phyloP scores from a whole-genome alignment of 164 flowering plant genomes.

The Houttuynia cordata region DNA sequence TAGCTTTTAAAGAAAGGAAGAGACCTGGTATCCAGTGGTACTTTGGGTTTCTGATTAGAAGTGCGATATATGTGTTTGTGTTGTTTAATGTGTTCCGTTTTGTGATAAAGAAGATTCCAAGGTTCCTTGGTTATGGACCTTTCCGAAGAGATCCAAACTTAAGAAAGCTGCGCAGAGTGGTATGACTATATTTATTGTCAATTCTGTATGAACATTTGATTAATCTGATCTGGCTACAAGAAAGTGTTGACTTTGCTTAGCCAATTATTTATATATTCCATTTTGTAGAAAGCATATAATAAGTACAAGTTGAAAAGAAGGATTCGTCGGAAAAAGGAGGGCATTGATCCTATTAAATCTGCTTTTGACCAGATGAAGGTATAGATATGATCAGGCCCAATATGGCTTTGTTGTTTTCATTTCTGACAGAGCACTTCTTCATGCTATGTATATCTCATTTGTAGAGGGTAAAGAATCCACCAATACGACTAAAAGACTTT shows the following conservation, averaged over 20 bases:
- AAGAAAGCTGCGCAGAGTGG: constrained; percentile 59
- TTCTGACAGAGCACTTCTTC: not conserved
- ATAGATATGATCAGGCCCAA: not conserved
- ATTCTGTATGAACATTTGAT: not conserved
- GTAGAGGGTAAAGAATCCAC: constrained; percentile 95
- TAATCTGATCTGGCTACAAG: not conserved
- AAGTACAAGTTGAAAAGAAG: constrained; percentile 26
- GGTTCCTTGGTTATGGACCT: constrained; percentile 67
- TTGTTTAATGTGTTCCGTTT: constrained; percentile 41
- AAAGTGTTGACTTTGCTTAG: not conserved
- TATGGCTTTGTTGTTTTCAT: constrained; percentile 3
- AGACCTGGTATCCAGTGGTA: constrained; percentile 44
- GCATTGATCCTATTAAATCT: constrained; percentile 75
- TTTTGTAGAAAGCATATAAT: constrained; percentile 48
- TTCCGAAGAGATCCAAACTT: constrained; percentile 57
- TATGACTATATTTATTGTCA: constrained; percentile 17
- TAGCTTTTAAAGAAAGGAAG: constrained; percentile 42
- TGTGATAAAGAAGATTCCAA: constrained; percentile 49
- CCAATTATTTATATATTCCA: too few relatives aligned
- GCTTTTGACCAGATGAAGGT: constrained; percentile 97
- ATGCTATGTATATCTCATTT: constrained; percentile 4
- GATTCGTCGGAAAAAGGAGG: constrained; percentile 43
- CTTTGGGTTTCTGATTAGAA: constrained; percentile 49
- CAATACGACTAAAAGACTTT: constrained; percentile 75
- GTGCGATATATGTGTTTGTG: constrained; percentile 44